Base-by-base conservation (phyloP, 2,329 filamentous ascomycete genomes). In the Hypoxylon sp. region DNA sequence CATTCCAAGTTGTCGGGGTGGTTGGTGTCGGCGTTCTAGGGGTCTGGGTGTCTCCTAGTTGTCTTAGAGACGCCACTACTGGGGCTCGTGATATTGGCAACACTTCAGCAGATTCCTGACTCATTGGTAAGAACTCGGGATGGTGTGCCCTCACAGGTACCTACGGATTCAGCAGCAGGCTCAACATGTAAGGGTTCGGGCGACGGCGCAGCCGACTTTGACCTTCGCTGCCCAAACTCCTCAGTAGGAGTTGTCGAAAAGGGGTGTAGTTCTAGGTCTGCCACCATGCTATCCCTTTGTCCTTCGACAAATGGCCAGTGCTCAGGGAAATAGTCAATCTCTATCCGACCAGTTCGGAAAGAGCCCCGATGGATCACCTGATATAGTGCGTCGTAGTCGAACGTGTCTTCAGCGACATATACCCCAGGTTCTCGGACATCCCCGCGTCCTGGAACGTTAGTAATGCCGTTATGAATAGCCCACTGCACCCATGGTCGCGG, bases 401-500 rank as follows among this genome's bases (percentile, higher is more conserved):
- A 70, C 19, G 37, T 64, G 22, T 70, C 70, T 3, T 68, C 67
- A 3, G 64, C 70, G 11, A 68, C 29, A 46, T 66, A 70, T 0
- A 46, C 24, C 11, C 64, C 67, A 1, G 51, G 33, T 0, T 57
- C 46, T 14, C 59, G 42, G 10, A 72, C 37, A 29, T 68, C 54
- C 6, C 67, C 70, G n/a, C 67, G 67, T 11, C 62, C 70, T 3
- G 35, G 48, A 1, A 72, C 62, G 4, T 58, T 5, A 33, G 37
- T 13, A 33, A 68, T 24, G 5, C 61, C 55, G 35, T 70, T 69
- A 5, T 14, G 13, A 9, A 66, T 26, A 6, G 70, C 70, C 70
- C 70, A 72, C 14, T 17, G 17, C 6, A 68, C 67, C 70, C 70
- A 72, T 50, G 61, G 58, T 8, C 61, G 51, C 1, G 70, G 70